These are phyloP conservation scores for Quercus alba DNA, from an alignment of 306 rosid genomes.

Conservation along the genomic window DNA sequence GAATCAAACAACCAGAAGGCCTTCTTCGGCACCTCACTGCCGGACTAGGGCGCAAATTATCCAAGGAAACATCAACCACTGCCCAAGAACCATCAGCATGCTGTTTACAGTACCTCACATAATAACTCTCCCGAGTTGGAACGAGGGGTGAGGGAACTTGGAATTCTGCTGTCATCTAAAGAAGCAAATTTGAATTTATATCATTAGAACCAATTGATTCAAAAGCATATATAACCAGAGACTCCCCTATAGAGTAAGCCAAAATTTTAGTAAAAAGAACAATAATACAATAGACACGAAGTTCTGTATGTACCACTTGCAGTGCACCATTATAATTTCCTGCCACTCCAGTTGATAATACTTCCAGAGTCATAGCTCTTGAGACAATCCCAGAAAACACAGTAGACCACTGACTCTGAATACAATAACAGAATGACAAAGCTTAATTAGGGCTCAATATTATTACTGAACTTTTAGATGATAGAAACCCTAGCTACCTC, in stretches of 20 bases:
- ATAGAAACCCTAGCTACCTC: background rate
- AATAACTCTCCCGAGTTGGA: slow-evolving; percentile 90
- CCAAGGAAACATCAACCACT: slow-evolving; percentile 92
- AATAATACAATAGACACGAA: background rate
- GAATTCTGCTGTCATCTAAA: slow-evolving; percentile 87
- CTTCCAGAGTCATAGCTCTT: slow-evolving; percentile 87
- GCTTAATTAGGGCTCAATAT: no score
- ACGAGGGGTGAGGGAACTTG: slow-evolving; percentile 95
- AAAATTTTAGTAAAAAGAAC: no score
- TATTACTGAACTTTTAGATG: background rate
- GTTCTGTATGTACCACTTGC: slow-evolving; percentile 70
- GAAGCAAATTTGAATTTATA: slow-evolving; percentile 6
- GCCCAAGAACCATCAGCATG: slow-evolving; percentile 87
- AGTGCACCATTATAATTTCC: slow-evolving; percentile 97
- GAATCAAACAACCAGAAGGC: slow-evolving; percentile 95
- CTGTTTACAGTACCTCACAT: slow-evolving; percentile 88
- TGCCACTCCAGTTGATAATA: slow-evolving; percentile 90
- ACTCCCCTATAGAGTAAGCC: no score
- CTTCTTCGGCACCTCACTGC: slow-evolving; percentile 66
- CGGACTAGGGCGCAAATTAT: slow-evolving; percentile 66
- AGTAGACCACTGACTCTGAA: slow-evolving; percentile 84
- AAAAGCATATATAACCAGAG: background rate
- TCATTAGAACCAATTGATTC: background rate
- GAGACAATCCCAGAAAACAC: slow-evolving; percentile 89
- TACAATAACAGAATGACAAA: background rate